Conservation (phyloP, 2,329 filamentous ascomycete species). For the Colletotrichum falcatum region DNA sequence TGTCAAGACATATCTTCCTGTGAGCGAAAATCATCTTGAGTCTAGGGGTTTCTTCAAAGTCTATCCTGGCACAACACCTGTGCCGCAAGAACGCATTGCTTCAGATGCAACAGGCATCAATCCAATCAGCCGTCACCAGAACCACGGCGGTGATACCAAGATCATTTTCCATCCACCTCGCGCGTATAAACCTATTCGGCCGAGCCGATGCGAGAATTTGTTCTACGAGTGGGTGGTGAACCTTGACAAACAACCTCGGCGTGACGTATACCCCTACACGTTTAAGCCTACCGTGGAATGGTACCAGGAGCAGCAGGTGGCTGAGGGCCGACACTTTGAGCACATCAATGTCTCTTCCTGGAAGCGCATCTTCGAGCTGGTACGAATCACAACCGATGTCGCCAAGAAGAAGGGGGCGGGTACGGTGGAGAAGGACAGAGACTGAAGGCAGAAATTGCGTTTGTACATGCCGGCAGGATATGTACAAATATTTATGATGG, state of each 20-base stretch:
- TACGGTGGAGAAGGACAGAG: neutral
- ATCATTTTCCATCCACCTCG: constrained; percentile 63
- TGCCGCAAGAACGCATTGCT: neutral
- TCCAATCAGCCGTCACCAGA: constrained; percentile 29
- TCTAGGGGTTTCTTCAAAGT: constrained; percentile 55
- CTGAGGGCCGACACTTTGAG: constrained; percentile 61
- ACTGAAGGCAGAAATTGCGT: neutral
- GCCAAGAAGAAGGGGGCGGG: neutral
- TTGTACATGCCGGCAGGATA: neutral
- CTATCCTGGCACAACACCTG: neutral
- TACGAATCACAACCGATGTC: neutral
- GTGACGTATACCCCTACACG: constrained; percentile 51
- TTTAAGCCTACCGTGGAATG: constrained; percentile 63
- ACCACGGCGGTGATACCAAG: constrained; percentile 45
- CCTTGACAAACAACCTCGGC: constrained; percentile 41
- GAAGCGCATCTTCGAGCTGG: constrained; percentile 53
- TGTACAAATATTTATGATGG: neutral
- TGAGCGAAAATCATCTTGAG: constrained; percentile 45
- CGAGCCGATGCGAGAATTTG: constrained; percentile 56
- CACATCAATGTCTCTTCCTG: constrained; percentile 62
- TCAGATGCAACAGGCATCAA: constrained; percentile 32
- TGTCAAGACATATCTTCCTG: constrained; percentile 52
- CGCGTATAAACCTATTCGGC: constrained; percentile 41
- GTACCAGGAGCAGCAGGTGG: constrained; percentile 59
- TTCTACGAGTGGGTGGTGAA: constrained; percentile 55